phyloP scores from a whole-genome alignment of 306 rosid genomes.

The Sophora flavescens region DNA sequence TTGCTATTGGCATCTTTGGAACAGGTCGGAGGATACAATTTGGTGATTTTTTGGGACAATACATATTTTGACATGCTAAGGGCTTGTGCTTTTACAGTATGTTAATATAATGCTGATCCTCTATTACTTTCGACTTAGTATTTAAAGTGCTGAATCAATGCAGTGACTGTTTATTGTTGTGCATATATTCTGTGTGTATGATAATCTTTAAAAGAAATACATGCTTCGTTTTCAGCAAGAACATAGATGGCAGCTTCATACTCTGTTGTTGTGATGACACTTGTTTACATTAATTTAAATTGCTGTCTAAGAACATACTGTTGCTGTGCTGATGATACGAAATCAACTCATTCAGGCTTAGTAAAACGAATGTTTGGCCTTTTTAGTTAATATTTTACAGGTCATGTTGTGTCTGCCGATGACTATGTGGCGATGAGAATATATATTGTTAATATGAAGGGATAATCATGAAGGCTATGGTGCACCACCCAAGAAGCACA shows the following conservation, averaged over 20 bases:
- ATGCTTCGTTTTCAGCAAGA: background rate
- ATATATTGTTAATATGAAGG: background rate
- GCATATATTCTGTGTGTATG: background rate
- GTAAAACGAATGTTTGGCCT: background rate
- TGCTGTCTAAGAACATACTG: background rate
- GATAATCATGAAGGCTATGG: too few relatives aligned
- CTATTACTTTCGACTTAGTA: background rate
- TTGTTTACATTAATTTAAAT: background rate
- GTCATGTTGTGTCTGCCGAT: too few relatives aligned
- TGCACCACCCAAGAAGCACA: too few relatives aligned
- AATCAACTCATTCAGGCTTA: background rate
- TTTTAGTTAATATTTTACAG: background rate
- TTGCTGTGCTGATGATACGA: background rate
- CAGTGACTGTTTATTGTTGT: background rate
- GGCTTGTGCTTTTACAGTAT: background rate
- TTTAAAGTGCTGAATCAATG: constrained; percentile 1
- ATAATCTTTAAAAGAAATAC: background rate
- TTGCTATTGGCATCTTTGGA: background rate
- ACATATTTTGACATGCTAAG: background rate
- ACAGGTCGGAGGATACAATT: background rate
- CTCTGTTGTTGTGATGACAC: background rate
- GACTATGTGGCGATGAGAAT: background rate
- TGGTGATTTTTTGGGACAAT: background rate
- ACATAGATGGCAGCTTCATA: background rate
- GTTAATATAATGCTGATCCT: background rate